phyloP scores from a whole-genome alignment of 2,329 filamentous ascomycete species.

The Monosporascus ibericus region DNA sequence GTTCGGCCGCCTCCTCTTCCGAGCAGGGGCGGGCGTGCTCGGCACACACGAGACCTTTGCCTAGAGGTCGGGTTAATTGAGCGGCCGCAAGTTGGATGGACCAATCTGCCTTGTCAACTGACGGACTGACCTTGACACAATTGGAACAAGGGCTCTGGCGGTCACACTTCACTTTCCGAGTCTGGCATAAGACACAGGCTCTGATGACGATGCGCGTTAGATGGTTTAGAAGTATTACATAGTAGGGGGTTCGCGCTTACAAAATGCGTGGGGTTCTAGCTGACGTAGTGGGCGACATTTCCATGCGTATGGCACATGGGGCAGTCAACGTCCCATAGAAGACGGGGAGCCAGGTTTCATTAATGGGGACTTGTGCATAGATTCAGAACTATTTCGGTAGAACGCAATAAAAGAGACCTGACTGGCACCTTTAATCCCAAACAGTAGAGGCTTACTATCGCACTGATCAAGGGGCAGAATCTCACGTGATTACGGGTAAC shows the following conservation, averaged over 20 bases:
- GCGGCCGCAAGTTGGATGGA: background rate
- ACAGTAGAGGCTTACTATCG: too few relatives aligned
- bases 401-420: too few relatives aligned
- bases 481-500: too few relatives aligned
- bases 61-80: slow-evolving; percentile 27
- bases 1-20: slow-evolving; percentile 53
- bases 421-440: too few relatives aligned
- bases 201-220: slow-evolving; percentile 6
- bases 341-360: background rate
- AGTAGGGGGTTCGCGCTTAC: slow-evolving; percentile 3
- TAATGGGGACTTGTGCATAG: background rate
- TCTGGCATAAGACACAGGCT: slow-evolving; percentile 52
- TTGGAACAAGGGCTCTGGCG: slow-evolving; percentile 54
- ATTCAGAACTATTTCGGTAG: background rate
- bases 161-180: slow-evolving; percentile 59
- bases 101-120: background rate
- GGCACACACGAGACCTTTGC: slow-evolving; percentile 55
- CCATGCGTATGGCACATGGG: slow-evolving; percentile 1
- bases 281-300: slow-evolving; percentile 18
- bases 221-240: background rate
- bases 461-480: too few relatives aligned
- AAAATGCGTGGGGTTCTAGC: slow-evolving; percentile 23
- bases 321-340: background rate
- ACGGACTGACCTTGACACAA: slow-evolving; percentile 46
- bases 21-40: slow-evolving; percentile 53